Percentiles rank a stretch among this genome's conserved stretches.
These are phyloP conservation scores for Staphylotrichum tortipilum DNA, from an alignment of 495 filamentous ascomycete genomes.

Conservation along the genomic window DNA sequence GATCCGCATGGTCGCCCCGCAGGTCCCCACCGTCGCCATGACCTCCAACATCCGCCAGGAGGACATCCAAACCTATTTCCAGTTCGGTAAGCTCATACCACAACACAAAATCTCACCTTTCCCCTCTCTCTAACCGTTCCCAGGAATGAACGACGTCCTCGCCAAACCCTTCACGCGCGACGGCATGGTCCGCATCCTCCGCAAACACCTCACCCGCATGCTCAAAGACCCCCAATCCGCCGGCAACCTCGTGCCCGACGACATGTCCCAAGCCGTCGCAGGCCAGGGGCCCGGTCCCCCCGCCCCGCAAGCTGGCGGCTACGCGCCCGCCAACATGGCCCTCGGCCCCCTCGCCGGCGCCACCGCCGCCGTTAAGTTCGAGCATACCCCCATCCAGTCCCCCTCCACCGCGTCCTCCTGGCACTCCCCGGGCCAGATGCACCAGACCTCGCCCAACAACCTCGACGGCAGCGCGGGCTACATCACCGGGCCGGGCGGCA, in stretches of 20 bases:
- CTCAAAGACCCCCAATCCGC: conserved; percentile 38
- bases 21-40: conserved; percentile 93
- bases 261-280: conserved; percentile 10
- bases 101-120: not conserved
- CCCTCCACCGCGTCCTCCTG: conserved; percentile 61
- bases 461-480: conserved; percentile 35
- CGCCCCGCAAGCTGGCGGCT: not conserved
- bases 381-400: conserved; percentile 71
- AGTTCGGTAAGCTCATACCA: conserved; percentile 63
- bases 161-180: conserved; percentile 97
- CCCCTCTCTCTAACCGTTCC: conserved; percentile 14
- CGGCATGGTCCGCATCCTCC: conserved; percentile 80
- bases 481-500: conserved; percentile 29
- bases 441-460: conserved; percentile 53
- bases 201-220: conserved; percentile 77
- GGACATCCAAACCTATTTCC: conserved; percentile 95
- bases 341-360: conserved; percentile 16
- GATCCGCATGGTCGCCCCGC: conserved; percentile 77
- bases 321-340: conserved; percentile 8
- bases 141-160: conserved; percentile 98
- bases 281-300: conserved; percentile 16
- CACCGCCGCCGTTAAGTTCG: conserved; percentile 60
- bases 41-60: conserved; percentile 96
- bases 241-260: conserved; percentile 6
- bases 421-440: conserved; percentile 64